Base-by-base conservation (phyloP, 129 eudicot species). In the Escallonia herrerae region DNA sequence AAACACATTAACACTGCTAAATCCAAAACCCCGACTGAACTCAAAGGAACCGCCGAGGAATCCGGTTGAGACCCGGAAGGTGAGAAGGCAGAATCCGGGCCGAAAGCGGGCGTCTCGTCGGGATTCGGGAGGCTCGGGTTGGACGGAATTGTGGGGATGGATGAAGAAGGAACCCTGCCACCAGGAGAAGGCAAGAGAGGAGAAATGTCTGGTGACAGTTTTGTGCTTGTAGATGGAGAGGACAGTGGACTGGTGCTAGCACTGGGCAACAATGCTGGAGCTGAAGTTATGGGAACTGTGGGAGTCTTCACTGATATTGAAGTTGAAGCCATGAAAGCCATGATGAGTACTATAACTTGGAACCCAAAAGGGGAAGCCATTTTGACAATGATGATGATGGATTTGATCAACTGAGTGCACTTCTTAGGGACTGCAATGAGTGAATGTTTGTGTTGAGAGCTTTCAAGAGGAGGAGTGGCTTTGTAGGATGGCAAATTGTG, bases 161-260 rank as follows among this genome's bases (percentile, higher is more conserved):
- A 61, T 10, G 69, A 68, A 60, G 79, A 64, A 54, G 51, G 49
- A 39, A 39, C 41, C 13, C 13, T 60, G 0, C 82, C 76, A 59
- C 79, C 76, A n/a, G 81, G 77, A 8, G 78, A 66, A 14, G 84
- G 87, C 15, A 82, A 69, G 15, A 82, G 81, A 6, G 87, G 87
- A 15, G 81, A 43, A 53, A 79, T 72, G 43, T 82, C 84, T 0
- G 87, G 87, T 39, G 87, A 82, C n/a, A 82, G n/a, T 42, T 77
- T 74, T 22, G 80, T 66, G 63, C 14, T 58, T 7, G 83, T 69
- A 38, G 74, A 39, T 7, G 83, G 73, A 38, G 74, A 39, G 3
- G 55, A 13, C 2, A 58, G 64, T 2, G 75, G 74, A 58, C 58
- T 47, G 55, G 39, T 53, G 33, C 33, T 22, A 22, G 33, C 33